Base-by-base conservation (phyloP, 164 flowering plant species). In the Kalanchoe fedtschenkoi region DNA sequence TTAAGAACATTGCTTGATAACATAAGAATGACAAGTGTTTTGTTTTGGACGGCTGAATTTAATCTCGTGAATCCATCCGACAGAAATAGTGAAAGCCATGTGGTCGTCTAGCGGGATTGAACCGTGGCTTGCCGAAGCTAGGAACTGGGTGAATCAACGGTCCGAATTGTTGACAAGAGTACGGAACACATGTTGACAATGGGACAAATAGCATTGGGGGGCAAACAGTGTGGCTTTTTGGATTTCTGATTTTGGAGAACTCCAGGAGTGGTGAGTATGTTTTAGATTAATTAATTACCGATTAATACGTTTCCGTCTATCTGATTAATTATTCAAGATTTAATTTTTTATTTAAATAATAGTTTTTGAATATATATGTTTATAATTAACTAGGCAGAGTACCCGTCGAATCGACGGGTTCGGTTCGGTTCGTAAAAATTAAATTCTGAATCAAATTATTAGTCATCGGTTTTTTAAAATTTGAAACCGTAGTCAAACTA, bases 71-170 rank as follows among this genome's bases (percentile, higher is more conserved):
- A 6, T 6, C 11, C 41, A 13, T 34, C 38, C 21, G 10, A 70
- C 85, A 93, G 99, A 93, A 88, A 85, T 90, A 95, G 91, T 93
- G 99, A 62, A 93, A 93, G 77, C 96, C 97, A 1, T 90, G 99
- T 75, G 95, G 85, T 41, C 74, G 88, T 75, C 84, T 93, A 62
- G 97, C 90, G 55, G 96, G 96, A 61, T 63, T 93, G 60, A 93
- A 93, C 59, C 77, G 89, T 2, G 99, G 99, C 57, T 72, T 93
- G 76, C 99, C 99, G 17, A 90, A 82, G 80, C 72, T 87, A 60
- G 99, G 99, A 24, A 88, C 90, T 68, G 93, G 96, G 14, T 77
- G 97, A 42, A 81, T 67, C 43, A 77, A 88, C 65, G 95, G 82
- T 56, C 62, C 66, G 0, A 68, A 70, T 61, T 64, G 26, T 24